Base-by-base conservation (phyloP, 2,329 filamentous ascomycete species). In the Fusarium lyarnte region DNA sequence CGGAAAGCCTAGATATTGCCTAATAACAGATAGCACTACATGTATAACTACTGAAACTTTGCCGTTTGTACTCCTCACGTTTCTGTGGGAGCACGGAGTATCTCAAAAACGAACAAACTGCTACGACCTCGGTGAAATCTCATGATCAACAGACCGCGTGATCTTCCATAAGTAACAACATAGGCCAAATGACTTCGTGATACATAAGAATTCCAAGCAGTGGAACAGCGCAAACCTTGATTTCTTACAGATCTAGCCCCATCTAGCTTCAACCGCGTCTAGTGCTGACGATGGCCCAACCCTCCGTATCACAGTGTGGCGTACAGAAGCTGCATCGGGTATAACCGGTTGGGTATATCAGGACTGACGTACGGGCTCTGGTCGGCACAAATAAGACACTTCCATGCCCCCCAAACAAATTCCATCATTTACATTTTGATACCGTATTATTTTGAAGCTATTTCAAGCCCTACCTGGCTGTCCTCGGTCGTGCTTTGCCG, bases 161-260 rank as follows among this genome's bases (percentile, higher is more conserved):
- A 53, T n/a, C 3, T 9, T 1, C 12, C 8, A 8, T 5, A 8
- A 3, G 33, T n/a, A 53, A 27, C 49, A 27, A 13, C 0, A 17
- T 5, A 17, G 9, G 2, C 19, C 5, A 6, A 21, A 3, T 4
- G 1, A 11, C 8, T 19, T 25, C 31, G 12, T 25, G 16, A 21
- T 10, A 8, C 3, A 3, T 11, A 36, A 6, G 0, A 0, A 21
- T 2, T 11, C 0, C 19, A 27, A 12, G 10, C 33, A n/a, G 19
- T 39, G 49, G 8, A n/a, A 39, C 33, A n/a, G 14, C 1, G 0
- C 3, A 27, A 39, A 39, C 33, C 19, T 29, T 39, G 14, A 16
- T 13, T 39, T 13, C 2, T 17, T 2, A 7, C 3, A n/a, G 2
- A 1, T 12, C 14, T 29, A 5, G 5, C 13, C 6, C 5, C 19